These are phyloP conservation scores for Lactifluus rugatus DNA, from an alignment of 768 basidiomycete genomes.

Conservation along the genomic window DNA sequence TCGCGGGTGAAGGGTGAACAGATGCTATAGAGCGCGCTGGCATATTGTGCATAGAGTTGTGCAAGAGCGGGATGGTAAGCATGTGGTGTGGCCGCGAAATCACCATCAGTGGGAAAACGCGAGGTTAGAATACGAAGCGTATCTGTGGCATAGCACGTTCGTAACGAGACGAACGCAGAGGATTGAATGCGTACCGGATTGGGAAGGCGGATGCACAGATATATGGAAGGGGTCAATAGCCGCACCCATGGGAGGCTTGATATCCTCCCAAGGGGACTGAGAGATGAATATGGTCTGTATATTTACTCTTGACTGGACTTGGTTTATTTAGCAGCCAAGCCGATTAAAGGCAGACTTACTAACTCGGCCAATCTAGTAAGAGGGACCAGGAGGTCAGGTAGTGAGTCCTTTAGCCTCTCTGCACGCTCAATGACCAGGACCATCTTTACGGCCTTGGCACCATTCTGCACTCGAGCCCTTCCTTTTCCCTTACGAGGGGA, in stretches of 20 bases:
- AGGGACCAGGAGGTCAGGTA: constrained; percentile 61
- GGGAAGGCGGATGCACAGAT: constrained; percentile 42
- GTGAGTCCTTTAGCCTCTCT: constrained; percentile 50
- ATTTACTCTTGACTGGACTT: constrained; percentile 44
- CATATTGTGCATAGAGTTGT: constrained; percentile 56
- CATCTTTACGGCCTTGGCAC: constrained; percentile 33
- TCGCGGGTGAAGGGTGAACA: constrained; percentile 59
- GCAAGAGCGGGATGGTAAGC: constrained; percentile 47
- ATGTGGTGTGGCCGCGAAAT: constrained; percentile 16
- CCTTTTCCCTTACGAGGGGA: constrained; percentile 13
- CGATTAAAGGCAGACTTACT: constrained; percentile 33
- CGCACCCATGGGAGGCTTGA: constrained; percentile 59
- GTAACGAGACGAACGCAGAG: not conserved
- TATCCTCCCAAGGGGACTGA: constrained; percentile 57
- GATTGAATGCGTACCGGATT: constrained; percentile 40
- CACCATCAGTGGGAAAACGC: constrained; percentile 26
- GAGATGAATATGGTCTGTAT: constrained; percentile 57
- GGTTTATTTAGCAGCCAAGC: not conserved
- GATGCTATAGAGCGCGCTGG: constrained; percentile 45
- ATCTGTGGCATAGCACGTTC: constrained; percentile 21
- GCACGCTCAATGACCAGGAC: constrained; percentile 59
- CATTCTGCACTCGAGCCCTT: constrained; percentile 26
- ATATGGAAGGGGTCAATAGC: constrained; percentile 66
- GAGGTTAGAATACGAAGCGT: constrained; percentile 31
- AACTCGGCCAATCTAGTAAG: constrained; percentile 62